A percentile compares a stretch with the other conserved stretches of the same genome.
Conservation (phyloP, 2,329 filamentous ascomycete genomes). For the Botrytis pseudocinerea region DNA sequence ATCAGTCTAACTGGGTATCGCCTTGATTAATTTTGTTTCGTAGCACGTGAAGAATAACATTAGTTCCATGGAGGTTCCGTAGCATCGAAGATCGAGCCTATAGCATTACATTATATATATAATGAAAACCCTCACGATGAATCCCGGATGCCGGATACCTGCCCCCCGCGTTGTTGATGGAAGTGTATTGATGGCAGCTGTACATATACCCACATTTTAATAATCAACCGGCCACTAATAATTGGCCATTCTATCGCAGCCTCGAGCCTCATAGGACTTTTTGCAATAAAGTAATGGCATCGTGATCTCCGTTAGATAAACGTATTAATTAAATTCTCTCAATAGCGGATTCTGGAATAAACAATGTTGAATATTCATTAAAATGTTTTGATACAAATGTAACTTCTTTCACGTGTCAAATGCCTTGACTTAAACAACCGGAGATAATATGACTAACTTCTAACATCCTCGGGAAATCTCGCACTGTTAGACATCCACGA, state of each 20-base stretch:
- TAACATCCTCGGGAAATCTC: not conserved
- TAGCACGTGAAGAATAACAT: not conserved
- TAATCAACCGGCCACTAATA: not conserved
- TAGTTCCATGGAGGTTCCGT: too few relatives aligned
- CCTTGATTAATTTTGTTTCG: not conserved
- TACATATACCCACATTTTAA: not conserved
- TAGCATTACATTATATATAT: not conserved
- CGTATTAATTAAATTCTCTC: not conserved
- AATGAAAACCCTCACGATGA: not conserved
- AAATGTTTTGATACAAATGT: not conserved
- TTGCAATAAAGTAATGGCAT: not conserved
- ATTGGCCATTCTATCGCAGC: not conserved
- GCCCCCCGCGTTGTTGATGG: not conserved
- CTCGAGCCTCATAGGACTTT: accelerated
- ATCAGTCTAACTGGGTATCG: not conserved
- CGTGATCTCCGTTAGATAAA: not conserved
- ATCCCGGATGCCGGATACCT: not conserved
- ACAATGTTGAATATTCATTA: not conserved
- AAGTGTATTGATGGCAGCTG: not conserved
- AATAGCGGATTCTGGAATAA: not conserved
- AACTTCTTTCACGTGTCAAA: not conserved
- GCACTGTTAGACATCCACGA: not conserved
- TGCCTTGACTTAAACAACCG: not conserved
- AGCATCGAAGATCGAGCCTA: not conserved
- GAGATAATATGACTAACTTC: too few relatives aligned